Evolutionary conservation across 108 stramenopile genomes (phyloP).

Genomic region (Schizochytrium sp.): DNA sequence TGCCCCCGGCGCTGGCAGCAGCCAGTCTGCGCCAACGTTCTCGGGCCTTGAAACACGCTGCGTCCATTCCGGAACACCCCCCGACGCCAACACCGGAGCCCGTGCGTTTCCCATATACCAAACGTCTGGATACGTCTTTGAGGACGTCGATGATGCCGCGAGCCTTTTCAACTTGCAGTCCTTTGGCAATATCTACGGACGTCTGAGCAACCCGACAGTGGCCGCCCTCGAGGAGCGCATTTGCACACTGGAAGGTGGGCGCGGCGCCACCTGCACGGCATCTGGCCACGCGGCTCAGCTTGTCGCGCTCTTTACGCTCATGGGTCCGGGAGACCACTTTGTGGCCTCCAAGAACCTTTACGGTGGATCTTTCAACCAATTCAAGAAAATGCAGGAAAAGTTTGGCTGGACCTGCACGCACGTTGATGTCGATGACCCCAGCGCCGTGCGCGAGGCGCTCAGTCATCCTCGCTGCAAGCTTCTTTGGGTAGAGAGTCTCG

Average conservation of each 20-base stretch:
- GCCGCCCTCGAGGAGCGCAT: neutral
- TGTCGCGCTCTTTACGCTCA: neutral
- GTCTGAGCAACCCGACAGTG: constrained; percentile 29
- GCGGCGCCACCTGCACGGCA: neutral
- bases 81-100: constrained; percentile 2
- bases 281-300: constrained; percentile 6
- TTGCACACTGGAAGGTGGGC: neutral
- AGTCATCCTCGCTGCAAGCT: neutral
- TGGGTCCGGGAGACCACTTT: neutral
- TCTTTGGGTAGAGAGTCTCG: constrained; percentile 3
- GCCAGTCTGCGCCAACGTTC: neutral
- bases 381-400: neutral
- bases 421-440: neutral
- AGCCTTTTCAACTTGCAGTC: constrained; percentile 70
- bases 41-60: neutral
- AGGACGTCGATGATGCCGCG: constrained; percentile 65
- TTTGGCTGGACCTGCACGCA: neutral
- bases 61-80: neutral
- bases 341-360: constrained; percentile 1
- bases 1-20: neutral
- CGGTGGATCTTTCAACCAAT: neutral
- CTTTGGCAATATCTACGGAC: constrained; percentile 72
- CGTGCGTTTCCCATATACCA: constrained; percentile 67
- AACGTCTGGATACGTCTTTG: constrained; percentile 65
- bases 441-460: neutral